Evolutionary conservation across 176 grass and related monocot genomes (phyloP).

Genomic region (Hordeum vulgare): MorexV3_pseudomolecules_assembly NC_058520.1:484784062-484784561

Average conservation of each 20-base stretch:
- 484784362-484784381: background rate
- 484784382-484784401: slow-evolving; percentile 8
- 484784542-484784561: slow-evolving; percentile 89
- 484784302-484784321: background rate
- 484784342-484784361: background rate
- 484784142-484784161: background rate
- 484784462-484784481: slow-evolving; percentile 82
- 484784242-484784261: background rate
- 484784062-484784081: slow-evolving; percentile 1
- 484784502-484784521: slow-evolving; percentile 84
- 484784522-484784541: slow-evolving; percentile 80
- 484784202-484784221: background rate
- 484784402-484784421: background rate
- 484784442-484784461: slow-evolving; percentile 74
- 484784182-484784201: background rate
- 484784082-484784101: background rate
- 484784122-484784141: background rate
- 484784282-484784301: background rate
- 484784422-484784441: slow-evolving; percentile 59
- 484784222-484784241: background rate
- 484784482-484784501: slow-evolving; percentile 98
- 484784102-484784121: background rate
- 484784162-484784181: background rate
- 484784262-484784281: background rate
- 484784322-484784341: background rate